Base-by-base conservation (phyloP, 176 grass and related monocot species). In the Phoenix dactylifera region DNA sequence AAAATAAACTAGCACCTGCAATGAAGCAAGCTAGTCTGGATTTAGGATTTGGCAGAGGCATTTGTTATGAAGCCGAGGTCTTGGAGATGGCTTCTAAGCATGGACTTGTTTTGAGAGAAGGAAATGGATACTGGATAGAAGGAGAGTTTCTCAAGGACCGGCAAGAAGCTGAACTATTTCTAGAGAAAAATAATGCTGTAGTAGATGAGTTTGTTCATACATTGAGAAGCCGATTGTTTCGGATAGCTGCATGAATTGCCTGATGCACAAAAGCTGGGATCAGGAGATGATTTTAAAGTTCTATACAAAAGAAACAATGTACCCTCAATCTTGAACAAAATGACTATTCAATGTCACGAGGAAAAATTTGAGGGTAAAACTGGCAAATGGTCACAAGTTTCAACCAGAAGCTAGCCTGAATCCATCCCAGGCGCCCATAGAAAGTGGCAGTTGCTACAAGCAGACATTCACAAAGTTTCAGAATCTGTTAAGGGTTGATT, bases 1-100 rank as follows among this genome's bases (percentile, higher is more conserved):
- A 98, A 67, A 98, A 98, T 60, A 98, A 91, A 76, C 63, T 98
- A 60, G 79, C 81, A 69, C 87, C 93, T 54, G 84, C 49, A 20
- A 73, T 88, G 63, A 92, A 80, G 81, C 83, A 91, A 83, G 81
- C 93, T 55, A 63, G 63, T 48, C 69, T 98, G 6, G 74, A 86
- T 52, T 83, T 98, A 22, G 57, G 57, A 82, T 97, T 97, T 76
- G 93, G 93, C 4, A 85, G 60, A 30, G 87, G 93, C 35, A 83
- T 98, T 53, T 74, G 76, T 30, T 65, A 70, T 18, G 93, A 89
- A 75, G 75, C 76, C 7, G 93, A 98, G 50, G 78, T 98, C 58
- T 71, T 98, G 48, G 84, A 92, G 57, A 74, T 89, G 79, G 84
- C 84, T 75, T 71, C 76, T 76, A 69, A 70, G 4, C 64, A 71